Evolutionary conservation across 768 basidiomycete genomes (phyloP).

Genomic region (Symmetrospora coprosmae): DNA sequence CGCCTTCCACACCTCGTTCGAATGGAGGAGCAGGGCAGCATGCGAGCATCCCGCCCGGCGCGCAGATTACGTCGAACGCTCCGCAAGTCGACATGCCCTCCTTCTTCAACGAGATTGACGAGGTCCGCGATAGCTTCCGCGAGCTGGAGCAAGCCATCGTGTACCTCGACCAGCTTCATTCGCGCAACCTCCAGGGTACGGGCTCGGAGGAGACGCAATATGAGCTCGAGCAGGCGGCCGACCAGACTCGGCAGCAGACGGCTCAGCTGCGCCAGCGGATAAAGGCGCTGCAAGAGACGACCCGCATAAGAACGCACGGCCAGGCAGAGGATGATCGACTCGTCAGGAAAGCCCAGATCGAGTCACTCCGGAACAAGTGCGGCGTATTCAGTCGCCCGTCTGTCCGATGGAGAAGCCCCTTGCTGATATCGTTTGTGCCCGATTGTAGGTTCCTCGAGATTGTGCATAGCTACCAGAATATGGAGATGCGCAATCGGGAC

Average conservation of each 20-base stretch:
- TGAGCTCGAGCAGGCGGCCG: constrained; percentile 30
- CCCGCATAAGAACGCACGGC: constrained; percentile 36
- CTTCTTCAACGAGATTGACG: constrained; percentile 26
- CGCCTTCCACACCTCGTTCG: too few species aligned
- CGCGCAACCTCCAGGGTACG: constrained; percentile 29
- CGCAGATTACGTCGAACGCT: background rate
- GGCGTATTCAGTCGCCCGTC: background rate
- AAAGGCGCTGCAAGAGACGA: constrained; percentile 38
- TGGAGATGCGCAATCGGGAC: constrained; percentile 56
- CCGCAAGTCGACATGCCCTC: constrained; percentile 1
- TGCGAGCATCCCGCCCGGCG: background rate
- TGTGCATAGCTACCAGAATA: constrained; percentile 60
- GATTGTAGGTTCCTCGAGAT: constrained; percentile 60
- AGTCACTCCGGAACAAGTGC: constrained; percentile 38
- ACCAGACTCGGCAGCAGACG: constrained; percentile 34
- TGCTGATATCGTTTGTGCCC: background rate
- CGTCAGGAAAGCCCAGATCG: constrained; percentile 35
- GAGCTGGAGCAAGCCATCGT: constrained; percentile 31
- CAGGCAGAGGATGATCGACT: constrained; percentile 32
- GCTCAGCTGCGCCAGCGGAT: constrained; percentile 39
- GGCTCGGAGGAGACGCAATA: constrained; percentile 20
- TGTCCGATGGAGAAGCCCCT: constrained; percentile 1
- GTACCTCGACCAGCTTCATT: constrained; percentile 34
- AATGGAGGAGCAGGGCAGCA: too few species aligned
- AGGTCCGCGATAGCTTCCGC: constrained; percentile 28